These are phyloP conservation scores for Nicotiana noctiflora DNA, from an alignment of 257 asterid species.

Conservation along the genomic window DNA sequence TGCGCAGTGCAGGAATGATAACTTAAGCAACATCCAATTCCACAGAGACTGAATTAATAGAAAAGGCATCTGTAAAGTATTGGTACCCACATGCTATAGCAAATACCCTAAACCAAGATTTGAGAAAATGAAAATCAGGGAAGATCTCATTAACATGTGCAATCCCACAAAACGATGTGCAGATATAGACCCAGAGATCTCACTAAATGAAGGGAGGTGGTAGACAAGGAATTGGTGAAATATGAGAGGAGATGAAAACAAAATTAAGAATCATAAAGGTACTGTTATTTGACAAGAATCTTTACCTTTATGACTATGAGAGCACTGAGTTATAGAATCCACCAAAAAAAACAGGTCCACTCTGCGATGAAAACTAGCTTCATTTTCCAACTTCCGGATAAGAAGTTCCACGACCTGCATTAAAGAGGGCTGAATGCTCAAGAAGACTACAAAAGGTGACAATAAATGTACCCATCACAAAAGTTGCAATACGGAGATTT, in stretches of 20 bases:
- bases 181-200: neutral
- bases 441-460: neutral
- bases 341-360: conserved; percentile 91
- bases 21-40: neutral
- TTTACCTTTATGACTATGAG: conserved; percentile 90
- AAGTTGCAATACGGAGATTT: neutral
- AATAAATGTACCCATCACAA: neutral
- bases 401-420: conserved; percentile 92
- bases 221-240: neutral
- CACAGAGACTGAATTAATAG: neutral
- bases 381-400: conserved; percentile 70
- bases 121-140: neutral
- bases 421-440: neutral
- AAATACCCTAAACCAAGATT: neutral
- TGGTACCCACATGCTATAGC: neutral
- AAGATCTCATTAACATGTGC: neutral
- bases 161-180: neutral
- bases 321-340: conserved; percentile 95
- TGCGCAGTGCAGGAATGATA: neutral
- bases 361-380: conserved; percentile 66
- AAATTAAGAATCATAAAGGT: neutral
- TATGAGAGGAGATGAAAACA: neutral
- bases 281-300: neutral
- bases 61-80: neutral
- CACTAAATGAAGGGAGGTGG: neutral